Evolutionary conservation across 768 basidiomycete genomes (phyloP).

Genomic region (Leccinum truebloodii): DNA sequence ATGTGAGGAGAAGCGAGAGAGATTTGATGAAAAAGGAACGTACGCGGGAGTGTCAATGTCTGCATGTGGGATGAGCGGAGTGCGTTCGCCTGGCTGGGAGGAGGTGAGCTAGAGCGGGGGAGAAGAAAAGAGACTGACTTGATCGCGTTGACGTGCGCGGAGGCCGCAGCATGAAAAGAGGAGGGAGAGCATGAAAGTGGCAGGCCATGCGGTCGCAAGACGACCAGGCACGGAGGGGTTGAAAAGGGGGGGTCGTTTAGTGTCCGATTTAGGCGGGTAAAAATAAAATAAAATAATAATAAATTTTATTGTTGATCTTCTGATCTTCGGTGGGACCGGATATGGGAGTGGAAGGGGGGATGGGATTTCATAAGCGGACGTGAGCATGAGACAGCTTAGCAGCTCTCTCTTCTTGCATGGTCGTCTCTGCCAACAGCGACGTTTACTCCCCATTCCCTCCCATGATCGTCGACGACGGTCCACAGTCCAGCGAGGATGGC

Average conservation of each 20-base stretch:
- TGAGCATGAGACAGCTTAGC: constrained; percentile 41
- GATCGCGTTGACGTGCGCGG: constrained; percentile 21
- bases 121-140: constrained; percentile 12
- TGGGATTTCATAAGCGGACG: constrained; percentile 40
- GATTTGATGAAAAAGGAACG: constrained; percentile 7
- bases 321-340: constrained; percentile 34
- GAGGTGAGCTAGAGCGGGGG: constrained; percentile 1
- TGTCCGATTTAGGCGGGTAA: constrained; percentile 32
- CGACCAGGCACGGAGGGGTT: constrained; percentile 34
- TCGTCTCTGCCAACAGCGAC: constrained; percentile 54
- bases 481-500: constrained; percentile 73
- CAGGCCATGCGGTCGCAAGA: constrained; percentile 17
- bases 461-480: constrained; percentile 61
- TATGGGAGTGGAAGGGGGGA: constrained; percentile 23
- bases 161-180: constrained; percentile 31
- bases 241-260: constrained; percentile 13
- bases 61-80: constrained; percentile 31
- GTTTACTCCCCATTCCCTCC: constrained; percentile 58
- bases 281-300: constrained; percentile 6
- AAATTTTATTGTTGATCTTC: constrained; percentile 26
- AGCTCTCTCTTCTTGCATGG: constrained; percentile 46
- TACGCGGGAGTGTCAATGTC: constrained; percentile 27
- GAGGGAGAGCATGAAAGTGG: constrained; percentile 30
- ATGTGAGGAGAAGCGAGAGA: neutral
- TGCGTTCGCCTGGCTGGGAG: constrained; percentile 21